phyloP scores from a whole-genome alignment of 208 protist genomes.

The Porcisia deanei region DNA sequence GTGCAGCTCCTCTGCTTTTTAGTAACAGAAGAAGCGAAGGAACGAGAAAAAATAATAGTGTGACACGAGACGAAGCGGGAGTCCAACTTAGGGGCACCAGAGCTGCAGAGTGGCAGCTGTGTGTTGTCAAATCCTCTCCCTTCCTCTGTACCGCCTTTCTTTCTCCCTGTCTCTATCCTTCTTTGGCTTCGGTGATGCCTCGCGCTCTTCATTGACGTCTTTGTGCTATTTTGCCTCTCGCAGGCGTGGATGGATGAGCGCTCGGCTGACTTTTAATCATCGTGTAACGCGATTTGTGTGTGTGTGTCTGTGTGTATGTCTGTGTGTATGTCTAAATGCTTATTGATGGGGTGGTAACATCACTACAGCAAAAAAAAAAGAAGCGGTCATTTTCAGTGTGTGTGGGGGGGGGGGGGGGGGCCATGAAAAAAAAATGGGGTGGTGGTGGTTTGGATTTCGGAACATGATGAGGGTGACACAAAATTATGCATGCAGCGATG shows the following conservation, averaged over 20 bases:
- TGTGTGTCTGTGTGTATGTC: not conserved
- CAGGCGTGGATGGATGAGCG: not conserved
- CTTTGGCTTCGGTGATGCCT: not conserved
- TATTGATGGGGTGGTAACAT: not conserved
- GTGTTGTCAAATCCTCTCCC: not conserved
- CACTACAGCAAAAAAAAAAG: not conserved
- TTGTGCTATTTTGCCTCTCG: not conserved
- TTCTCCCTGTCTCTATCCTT: not conserved
- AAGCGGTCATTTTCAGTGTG: not conserved
- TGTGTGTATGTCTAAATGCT: not conserved
- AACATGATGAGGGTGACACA: no score
- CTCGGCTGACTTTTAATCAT: not conserved
- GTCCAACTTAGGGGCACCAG: not conserved
- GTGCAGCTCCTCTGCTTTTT: not conserved
- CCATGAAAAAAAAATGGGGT: no score
- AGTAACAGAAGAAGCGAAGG: not conserved
- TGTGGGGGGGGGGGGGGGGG: not conserved
- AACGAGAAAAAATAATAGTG: not conserved
- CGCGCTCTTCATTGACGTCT: not conserved
- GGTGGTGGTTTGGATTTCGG: not conserved
- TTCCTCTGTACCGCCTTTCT: not conserved
- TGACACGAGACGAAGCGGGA: not conserved
- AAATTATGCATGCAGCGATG: no score
- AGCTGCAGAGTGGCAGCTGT: not conserved
- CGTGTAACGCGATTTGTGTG: conserved; percentile 4